phyloP scores from a whole-genome alignment of 2,329 filamentous ascomycete genomes.

The Alternaria angustiovoidea region DNA sequence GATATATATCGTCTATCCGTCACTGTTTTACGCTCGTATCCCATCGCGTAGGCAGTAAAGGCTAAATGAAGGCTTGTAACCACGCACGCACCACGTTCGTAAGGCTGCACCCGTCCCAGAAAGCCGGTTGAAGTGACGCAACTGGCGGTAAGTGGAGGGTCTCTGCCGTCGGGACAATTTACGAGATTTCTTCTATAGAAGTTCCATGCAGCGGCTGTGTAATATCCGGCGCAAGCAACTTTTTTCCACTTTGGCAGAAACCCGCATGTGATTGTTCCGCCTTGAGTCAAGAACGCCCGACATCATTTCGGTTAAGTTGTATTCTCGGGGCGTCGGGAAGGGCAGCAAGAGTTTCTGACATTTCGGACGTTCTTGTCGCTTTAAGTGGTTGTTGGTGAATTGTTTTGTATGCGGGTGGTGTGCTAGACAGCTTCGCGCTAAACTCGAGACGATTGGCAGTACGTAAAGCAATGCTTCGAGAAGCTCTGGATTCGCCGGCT shows the following conservation, averaged over 20 bases:
- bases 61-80: slow-evolving; percentile 22
- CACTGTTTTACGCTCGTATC: not conserved
- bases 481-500: slow-evolving; percentile 31
- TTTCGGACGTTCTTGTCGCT: slow-evolving; percentile 2
- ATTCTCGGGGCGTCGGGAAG: slow-evolving; percentile 12
- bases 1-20: slow-evolving; percentile 4
- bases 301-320: slow-evolving; percentile 18
- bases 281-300: slow-evolving; percentile 13
- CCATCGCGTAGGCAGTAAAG: slow-evolving; percentile 12
- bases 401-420: slow-evolving; percentile 10
- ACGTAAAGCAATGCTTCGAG: slow-evolving; percentile 39
- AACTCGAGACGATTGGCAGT: slow-evolving; percentile 33
- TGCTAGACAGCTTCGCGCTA: slow-evolving; percentile 21
- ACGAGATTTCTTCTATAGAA: slow-evolving; percentile 3
- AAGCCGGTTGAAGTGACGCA: slow-evolving; percentile 23
- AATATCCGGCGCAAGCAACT: slow-evolving; percentile 4
- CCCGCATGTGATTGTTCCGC: slow-evolving; percentile 21
- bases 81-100: slow-evolving; percentile 12
- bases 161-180: slow-evolving; percentile 20
- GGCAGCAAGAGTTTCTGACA: not conserved
- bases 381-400: slow-evolving; percentile 9
- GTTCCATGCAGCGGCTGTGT: slow-evolving; percentile 10
- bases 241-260: not conserved
- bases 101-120: slow-evolving; percentile 24
- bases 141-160: slow-evolving; percentile 17